Base-by-base conservation (phyloP, 2,329 filamentous ascomycete species). In the Coniochaeta hoffmannii region DNA sequence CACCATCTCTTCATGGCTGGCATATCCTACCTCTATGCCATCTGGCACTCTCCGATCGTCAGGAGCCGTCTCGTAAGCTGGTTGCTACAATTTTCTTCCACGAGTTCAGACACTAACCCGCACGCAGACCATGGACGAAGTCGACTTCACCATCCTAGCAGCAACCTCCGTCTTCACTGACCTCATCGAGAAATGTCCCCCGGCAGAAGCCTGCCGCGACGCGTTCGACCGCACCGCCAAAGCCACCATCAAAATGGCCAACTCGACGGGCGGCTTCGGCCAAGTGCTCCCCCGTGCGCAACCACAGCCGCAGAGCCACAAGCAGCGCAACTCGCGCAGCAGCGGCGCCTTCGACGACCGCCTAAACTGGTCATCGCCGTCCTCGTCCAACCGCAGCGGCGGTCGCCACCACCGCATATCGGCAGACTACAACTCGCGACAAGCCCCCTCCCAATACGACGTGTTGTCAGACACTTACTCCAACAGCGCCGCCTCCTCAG, bases 1-100 rank as follows among this genome's bases (percentile, higher is more conserved):
- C 93, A 97, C 68, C 92, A 97, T 71, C 78, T 97, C 7, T 97
- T 97, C 73, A 97, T 96, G 89, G 93, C 93, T 28, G 93, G 92
- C 72, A 87, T 97, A 57, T 96, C 93, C 24, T 97, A 97, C 69
- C 79, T 97, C 2, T 97, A 97, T 70, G 92, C 94, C 19, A 94
- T 97, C 56, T 97, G 93, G 93, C 93, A 97, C 71, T 97, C 93
- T 11, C 85, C 90, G 6, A 81, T 90, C 54, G 93, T 97, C 52
- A 83, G 93, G 64, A 91, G 88, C 68, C 85, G 89, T 56, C 75
- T 97, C 70, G 89, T 93, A 81, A 74, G 88, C 30, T 28, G 5
- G 24, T 35, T 44, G 12, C n/a, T n/a, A n/a, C n/a, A n/a, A n/a
- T n/a, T n/a, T n/a, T n/a, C n/a, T n/a, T 30, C 3, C 9, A 19